These are phyloP conservation scores for Cicer judaicum DNA, from an alignment of 306 rosid species.

Conservation along the genomic window DNA sequence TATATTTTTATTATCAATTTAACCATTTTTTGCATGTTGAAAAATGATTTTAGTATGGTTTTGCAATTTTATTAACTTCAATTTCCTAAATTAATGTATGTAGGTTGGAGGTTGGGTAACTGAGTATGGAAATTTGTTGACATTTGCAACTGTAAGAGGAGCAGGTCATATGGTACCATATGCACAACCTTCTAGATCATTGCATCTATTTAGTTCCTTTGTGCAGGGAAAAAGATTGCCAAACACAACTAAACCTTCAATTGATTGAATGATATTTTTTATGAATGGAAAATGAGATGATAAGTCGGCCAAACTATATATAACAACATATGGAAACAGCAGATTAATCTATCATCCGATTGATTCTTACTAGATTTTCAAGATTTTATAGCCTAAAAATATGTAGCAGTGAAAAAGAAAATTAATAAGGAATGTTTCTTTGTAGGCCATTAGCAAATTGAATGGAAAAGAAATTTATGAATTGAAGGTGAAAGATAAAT, in stretches of 20 bases:
- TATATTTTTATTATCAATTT: slow-evolving; percentile 14
- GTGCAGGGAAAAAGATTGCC: slow-evolving; percentile 68
- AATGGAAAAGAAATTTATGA: slow-evolving; percentile 5
- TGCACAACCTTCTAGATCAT: slow-evolving; percentile 86
- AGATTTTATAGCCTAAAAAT: slow-evolving; percentile 34
- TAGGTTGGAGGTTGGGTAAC: slow-evolving; percentile 90
- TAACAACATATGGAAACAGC: background rate
- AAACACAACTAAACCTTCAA: slow-evolving; percentile 60
- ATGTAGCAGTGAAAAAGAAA: background rate
- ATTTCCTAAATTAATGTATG: background rate
- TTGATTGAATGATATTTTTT: slow-evolving; percentile 38
- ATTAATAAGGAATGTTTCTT: background rate
- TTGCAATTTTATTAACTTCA: slow-evolving; percentile 2
- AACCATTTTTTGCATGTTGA: background rate
- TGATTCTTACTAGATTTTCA: slow-evolving; percentile 30
- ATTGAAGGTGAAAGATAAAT: background rate
- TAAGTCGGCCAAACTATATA: background rate
- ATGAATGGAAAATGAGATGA: slow-evolving; percentile 11
- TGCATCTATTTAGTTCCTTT: slow-evolving; percentile 74
- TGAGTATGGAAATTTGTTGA: slow-evolving; percentile 78
- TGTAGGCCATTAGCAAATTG: slow-evolving; percentile 33
- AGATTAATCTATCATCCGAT: background rate
- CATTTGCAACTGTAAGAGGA: slow-evolving; percentile 83
- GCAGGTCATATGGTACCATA: slow-evolving; percentile 95
- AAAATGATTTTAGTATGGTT: background rate